Base-by-base conservation (phyloP, 192 early-diverging fungal species). In the Podila horticola region DNA sequence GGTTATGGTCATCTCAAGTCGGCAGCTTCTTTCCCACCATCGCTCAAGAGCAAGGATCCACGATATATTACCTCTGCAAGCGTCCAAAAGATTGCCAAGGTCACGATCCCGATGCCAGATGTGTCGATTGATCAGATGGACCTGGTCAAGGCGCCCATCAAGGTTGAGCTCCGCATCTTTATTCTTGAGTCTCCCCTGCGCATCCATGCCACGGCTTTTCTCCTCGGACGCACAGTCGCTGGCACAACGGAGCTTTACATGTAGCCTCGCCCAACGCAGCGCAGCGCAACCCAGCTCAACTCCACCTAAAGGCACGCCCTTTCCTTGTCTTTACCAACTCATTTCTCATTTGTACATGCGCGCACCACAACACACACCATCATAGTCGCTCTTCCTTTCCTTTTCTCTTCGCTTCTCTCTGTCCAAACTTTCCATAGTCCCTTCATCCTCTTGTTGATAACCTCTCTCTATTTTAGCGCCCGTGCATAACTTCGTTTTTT, bases 1-100 rank as follows among this genome's bases (percentile, higher is more conserved):
- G 71, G 6, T 55, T 63, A 69, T 20, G 55, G 62, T 1, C 57
- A 63, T 22, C 49, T 81, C 28, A 81, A 81, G 67, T 65, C 26
- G 2, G 59, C 67, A 0, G 77, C 77, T 5, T 81, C 77, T 29
- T 73, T 73, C 34, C 77, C 77, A 17, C 59, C 66, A 15, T 22
- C 41, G 20, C 28, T 29, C 31, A 64, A 51, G 4, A 52, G 70
- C 34, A 58, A 52, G 4, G 77, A 81, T 7, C 77, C 77, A 19
- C 66, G 77, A 3, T 81, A 81, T 58, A 81, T 81, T n/a, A 73
- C 65, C 4, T 81, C 77, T 30, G 66, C 67, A 9, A 71, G 71
- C 3, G 77, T 81, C 2, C 66, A 69, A 33, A 81, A 73, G 67
- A 73, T 81, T 73, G 77, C 77, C 52, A 81, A 81, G 51, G 77